Conservation (phyloP, 2,329 filamentous ascomycete genomes). For the Pseudopithomyces maydicus region DNA sequence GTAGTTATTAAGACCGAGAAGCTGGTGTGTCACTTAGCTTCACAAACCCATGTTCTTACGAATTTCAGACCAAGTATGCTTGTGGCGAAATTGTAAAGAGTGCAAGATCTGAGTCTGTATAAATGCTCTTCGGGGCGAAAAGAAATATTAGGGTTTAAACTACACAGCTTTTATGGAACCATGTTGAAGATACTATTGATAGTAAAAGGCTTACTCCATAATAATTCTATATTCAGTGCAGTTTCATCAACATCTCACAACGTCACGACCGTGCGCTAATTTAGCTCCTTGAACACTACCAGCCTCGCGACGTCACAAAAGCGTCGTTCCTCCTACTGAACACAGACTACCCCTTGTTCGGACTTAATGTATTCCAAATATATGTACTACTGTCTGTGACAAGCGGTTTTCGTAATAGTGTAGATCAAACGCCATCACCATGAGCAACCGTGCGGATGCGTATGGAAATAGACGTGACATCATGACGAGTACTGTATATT, state of each 20-base stretch:
- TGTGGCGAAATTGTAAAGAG: neutral
- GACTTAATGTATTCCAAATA: neutral
- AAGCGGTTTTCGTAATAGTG: neutral
- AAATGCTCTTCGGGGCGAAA: too few relatives aligned
- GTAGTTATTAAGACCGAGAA: neutral
- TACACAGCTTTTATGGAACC: too few relatives aligned
- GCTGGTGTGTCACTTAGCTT: neutral
- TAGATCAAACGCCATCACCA: neutral
- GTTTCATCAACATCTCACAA: too few relatives aligned
- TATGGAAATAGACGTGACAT: neutral
- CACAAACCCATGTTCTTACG: neutral
- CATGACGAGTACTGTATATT: neutral
- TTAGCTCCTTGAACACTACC: too few relatives aligned
- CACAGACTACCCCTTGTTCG: neutral
- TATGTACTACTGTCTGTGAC: too few relatives aligned
- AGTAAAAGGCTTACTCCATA: too few relatives aligned
- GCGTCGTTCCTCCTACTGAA: neutral
- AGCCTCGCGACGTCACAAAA: too few relatives aligned
- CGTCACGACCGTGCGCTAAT: too few relatives aligned
- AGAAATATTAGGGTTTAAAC: too few relatives aligned
- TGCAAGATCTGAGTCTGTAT: too few relatives aligned
- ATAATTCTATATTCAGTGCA: too few relatives aligned
- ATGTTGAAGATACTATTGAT: too few relatives aligned
- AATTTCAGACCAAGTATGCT: neutral
- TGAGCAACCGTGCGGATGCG: neutral